Evolutionary conservation across 192 early-diverging fungal species (phyloP).

Genomic region (Podila epicladia): DNA sequence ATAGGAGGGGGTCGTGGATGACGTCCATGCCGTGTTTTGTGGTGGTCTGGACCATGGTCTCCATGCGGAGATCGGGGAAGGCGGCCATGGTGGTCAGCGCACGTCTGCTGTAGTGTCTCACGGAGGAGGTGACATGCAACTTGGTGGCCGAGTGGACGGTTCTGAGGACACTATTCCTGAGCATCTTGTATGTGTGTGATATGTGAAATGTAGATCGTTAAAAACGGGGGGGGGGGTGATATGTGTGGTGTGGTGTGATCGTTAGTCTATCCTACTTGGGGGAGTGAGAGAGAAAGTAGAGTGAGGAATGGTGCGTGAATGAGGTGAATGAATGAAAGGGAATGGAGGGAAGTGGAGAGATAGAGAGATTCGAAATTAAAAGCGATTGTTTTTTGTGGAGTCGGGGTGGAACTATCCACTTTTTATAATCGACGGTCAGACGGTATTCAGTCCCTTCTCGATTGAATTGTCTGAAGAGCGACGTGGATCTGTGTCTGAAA

Average conservation of each 20-base stretch:
- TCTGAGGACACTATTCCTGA: conserved; percentile 50
- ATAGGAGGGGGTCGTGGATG: conserved; percentile 62
- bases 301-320: neutral
- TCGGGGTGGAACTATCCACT: neutral
- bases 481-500: no score
- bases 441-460: no score
- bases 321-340: neutral
- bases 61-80: conserved; percentile 50
- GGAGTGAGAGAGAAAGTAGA: neutral
- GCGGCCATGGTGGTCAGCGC: conserved; percentile 46
- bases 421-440: no score
- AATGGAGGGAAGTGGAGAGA: neutral
- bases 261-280: neutral
- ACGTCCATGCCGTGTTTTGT: conserved; percentile 59
- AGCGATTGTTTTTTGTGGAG: neutral
- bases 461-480: no score
- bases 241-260: no score
- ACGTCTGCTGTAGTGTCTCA: conserved; percentile 39
- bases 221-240: neutral
- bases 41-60: conserved; percentile 49
- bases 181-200: conserved; percentile 15
- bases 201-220: neutral
- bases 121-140: conserved; percentile 27
- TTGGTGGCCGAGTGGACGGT: conserved; percentile 40
- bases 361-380: neutral